Percentiles rank a stretch among this genome's conserved stretches.
phyloP scores from a whole-genome alignment of 2,329 filamentous ascomycete genomes.

The Teratosphaeria viscida region DNA sequence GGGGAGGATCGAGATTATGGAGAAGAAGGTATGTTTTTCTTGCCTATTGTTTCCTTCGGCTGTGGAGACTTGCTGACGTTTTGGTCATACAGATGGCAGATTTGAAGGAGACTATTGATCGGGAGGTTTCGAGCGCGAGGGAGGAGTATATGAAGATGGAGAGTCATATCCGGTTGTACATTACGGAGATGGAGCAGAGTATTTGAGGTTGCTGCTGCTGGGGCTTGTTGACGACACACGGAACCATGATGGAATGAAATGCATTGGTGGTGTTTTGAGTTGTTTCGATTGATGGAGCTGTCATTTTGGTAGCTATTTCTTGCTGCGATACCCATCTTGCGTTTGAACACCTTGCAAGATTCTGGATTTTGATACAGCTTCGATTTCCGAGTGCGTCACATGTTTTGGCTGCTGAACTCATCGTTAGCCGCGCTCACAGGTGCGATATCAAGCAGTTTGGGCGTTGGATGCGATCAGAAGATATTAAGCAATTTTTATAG shows the following conservation, averaged over 20 bases:
- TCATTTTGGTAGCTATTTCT: not conserved
- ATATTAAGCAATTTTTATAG: slow-evolving; percentile 5
- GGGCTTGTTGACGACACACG: not conserved
- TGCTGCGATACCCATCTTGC: not conserved
- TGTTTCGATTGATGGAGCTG: not conserved
- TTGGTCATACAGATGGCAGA: slow-evolving; percentile 67
- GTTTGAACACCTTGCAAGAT: not conserved
- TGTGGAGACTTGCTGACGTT: slow-evolving; percentile 9
- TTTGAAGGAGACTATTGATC: slow-evolving; percentile 94
- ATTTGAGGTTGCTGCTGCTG: slow-evolving; percentile 33
- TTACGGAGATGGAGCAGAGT: slow-evolving; percentile 96
- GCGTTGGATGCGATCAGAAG: not conserved
- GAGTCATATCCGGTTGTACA: slow-evolving; percentile 92
- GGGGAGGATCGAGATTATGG: slow-evolving; percentile 93
- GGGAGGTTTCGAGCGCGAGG: slow-evolving; percentile 78
- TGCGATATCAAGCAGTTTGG: not conserved
- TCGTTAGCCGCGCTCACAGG: not conserved
- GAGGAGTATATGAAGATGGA: slow-evolving; percentile 98
- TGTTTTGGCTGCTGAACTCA: too few species aligned
- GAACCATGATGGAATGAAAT: not conserved
- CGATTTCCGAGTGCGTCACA: too few species aligned
- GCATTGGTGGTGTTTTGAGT: not conserved
- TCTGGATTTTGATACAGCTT: too few species aligned
- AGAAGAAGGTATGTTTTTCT: slow-evolving; percentile 71
- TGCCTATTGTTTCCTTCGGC: too few species aligned